Evolutionary conservation across 169 alveolate genomes (phyloP).

Genomic region (Prorocentrum cordatum): DNA sequence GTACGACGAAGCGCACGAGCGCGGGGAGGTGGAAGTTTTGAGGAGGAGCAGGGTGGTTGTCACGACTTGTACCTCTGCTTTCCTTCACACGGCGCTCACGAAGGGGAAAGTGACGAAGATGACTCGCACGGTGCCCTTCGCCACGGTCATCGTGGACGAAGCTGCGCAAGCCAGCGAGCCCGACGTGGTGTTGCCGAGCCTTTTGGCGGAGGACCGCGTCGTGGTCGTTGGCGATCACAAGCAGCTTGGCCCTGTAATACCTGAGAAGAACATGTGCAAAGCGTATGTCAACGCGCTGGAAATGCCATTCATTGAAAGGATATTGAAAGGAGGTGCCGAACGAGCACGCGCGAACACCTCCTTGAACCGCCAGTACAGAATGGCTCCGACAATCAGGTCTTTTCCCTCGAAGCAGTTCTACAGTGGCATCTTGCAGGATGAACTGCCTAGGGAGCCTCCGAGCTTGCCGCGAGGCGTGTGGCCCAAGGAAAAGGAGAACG

Average conservation of each 20-base stretch:
- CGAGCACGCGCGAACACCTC: background rate
- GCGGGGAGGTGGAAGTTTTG: background rate
- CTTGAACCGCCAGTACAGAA: slow-evolving; percentile 22
- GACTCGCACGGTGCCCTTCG: background rate
- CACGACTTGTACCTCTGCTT: background rate
- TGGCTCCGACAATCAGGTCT: slow-evolving; percentile 12
- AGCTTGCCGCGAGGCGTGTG: background rate
- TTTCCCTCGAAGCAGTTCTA: slow-evolving; percentile 32
- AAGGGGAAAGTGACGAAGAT: background rate
- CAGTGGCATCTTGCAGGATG: background rate
- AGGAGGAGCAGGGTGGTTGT: background rate
- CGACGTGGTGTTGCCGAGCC: background rate
- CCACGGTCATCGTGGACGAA: background rate
- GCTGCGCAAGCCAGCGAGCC: slow-evolving; percentile 41
- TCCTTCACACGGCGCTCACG: background rate
- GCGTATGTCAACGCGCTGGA: slow-evolving; percentile 23
- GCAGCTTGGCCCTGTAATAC: slow-evolving; percentile 20
- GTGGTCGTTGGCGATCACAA: slow-evolving; percentile 40
- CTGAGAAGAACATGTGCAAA: background rate
- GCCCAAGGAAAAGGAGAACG: background rate
- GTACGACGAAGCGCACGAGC: background rate
- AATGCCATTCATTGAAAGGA: slow-evolving; percentile 9
- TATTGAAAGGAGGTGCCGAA: background rate
- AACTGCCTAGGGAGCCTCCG: background rate
- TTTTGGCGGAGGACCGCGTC: background rate